Evolutionary conservation across 2,329 filamentous ascomycete species (phyloP), one percentile per base, ranked within the genome.

Genomic region (Pseudogymnoascus sp.): DNA sequence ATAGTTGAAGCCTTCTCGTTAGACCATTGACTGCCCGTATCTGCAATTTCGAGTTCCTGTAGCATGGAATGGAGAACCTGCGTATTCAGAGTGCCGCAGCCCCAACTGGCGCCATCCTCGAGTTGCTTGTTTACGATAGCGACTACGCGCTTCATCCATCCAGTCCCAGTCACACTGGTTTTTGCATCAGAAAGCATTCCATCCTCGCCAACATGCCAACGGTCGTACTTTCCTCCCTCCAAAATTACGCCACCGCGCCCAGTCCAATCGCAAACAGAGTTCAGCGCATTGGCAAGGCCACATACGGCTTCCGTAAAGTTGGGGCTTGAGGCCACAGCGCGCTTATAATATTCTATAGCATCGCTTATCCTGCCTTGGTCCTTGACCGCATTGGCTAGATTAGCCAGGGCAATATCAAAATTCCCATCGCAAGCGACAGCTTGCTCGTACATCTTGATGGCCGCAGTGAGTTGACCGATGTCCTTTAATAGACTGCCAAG

Each of bases 261-360:
- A 69, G 84, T 83, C 94, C 94, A 99, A 70, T 93, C 90, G 72
- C 94, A 99, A 5, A 99, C 92, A 6, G 94, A 97, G 72, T 97
- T 97, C 60, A 99, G 79, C 1, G 94, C 93, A 63, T 96, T 97
- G 1, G 92, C 92, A 61, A 99, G 81, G 6, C 94, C 94, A 74
- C 94, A 99, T 0, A 99, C 93, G 6, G 94, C 94, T 76, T 99
- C 94, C 1, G 94, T 91, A 76, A 99, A 99, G 35, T 96, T 89
- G 0, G 94, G 93, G 68, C 94, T 99, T n/a, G 92, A 86, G 35
- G 83, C 82, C 8, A 99, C 93, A 39, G 94, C 94, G 66, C 92
- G 85, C 70, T 86, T 90, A 77, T 99, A 99, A 73, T 95, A 97
- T 26, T 79, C 78, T 64, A 99, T 97, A 1, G 94, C 94, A 72